Evolutionary conservation across 73 alveolate genomes (phyloP).

Genomic region (Symbiodinium pilosum): DNA sequence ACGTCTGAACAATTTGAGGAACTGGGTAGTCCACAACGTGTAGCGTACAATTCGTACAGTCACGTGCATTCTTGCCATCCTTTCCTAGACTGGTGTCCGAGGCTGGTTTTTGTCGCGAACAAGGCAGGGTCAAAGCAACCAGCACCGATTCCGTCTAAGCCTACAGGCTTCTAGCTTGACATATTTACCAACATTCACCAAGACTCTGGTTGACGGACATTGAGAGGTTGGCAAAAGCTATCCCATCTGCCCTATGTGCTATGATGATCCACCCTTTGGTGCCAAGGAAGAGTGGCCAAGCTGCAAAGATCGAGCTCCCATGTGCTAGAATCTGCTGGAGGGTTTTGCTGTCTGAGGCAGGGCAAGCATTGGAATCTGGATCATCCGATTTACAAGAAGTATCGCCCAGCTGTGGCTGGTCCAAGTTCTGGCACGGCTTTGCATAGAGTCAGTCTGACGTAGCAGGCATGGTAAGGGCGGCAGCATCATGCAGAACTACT

Average conservation of each 20-base stretch:
- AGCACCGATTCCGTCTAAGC: neutral
- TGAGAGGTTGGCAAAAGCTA: conserved; percentile 80
- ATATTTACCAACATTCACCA: too few species aligned
- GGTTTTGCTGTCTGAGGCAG: conserved; percentile 30
- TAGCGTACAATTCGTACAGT: too few species aligned
- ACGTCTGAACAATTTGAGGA: too few species aligned
- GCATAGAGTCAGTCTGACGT: neutral
- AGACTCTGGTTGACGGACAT: too few species aligned
- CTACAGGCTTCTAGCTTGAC: neutral
- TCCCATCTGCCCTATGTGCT: conserved; percentile 96
- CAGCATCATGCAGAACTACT: too few species aligned
- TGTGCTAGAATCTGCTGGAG: neutral
- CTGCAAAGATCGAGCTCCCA: neutral
- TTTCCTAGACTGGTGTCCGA: too few species aligned
- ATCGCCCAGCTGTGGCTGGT: conserved; percentile 68
- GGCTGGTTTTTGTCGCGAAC: conserved; percentile 88
- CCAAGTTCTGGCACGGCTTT: neutral
- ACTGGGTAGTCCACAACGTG: too few species aligned
- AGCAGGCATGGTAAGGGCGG: too few species aligned
- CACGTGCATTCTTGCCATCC: too few species aligned
- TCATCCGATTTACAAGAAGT: conserved; percentile 91
- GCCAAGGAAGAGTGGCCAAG: conserved; percentile 75
- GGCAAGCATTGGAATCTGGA: conserved; percentile 94
- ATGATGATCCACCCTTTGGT: conserved; percentile 95
- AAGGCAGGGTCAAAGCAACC: conserved; percentile 41